These are phyloP conservation scores for Ogataea trehaloabstinens DNA, from an alignment of 805 yeast genomes.

Conservation along the genomic window DNA sequence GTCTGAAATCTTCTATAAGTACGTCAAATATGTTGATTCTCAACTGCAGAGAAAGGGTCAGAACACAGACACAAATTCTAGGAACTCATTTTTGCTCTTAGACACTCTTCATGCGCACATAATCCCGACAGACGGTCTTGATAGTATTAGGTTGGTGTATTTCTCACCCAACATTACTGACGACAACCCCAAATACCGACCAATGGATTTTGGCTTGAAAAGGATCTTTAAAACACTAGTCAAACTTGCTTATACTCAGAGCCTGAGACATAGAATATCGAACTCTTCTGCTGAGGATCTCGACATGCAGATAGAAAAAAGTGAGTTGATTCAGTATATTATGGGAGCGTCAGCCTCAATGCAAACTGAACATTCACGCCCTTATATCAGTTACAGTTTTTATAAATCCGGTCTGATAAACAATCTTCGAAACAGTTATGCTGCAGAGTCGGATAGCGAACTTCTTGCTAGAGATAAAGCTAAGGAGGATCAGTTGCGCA, in stretches of 20 bases:
- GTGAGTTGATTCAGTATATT: slow-evolving; percentile 24
- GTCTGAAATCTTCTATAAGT: slow-evolving; percentile 26
- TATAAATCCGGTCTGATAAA: slow-evolving; percentile 21
- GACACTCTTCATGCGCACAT: slow-evolving; percentile 37
- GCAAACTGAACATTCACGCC: slow-evolving; percentile 13
- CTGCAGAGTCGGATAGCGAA: slow-evolving; percentile 8
- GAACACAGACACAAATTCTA: slow-evolving; percentile 6
- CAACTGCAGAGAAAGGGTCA: slow-evolving; percentile 2
- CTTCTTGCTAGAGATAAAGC: slow-evolving; percentile 13
- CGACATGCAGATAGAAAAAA: slow-evolving; percentile 14
- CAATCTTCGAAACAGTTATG: slow-evolving; percentile 3
- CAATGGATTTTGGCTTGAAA: slow-evolving; percentile 34
- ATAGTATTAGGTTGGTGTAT: slow-evolving; percentile 31
- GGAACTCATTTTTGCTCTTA: slow-evolving; percentile 29
- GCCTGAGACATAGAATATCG: slow-evolving; percentile 10
- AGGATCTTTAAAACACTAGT: slow-evolving; percentile 32
- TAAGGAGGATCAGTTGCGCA: slow-evolving; percentile 25
- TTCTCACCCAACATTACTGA: slow-evolving; percentile 21
- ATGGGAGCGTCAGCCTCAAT: slow-evolving; percentile 17
- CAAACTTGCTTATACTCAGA: slow-evolving; percentile 20
- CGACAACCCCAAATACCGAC: slow-evolving; percentile 22
- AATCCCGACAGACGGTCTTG: slow-evolving; percentile 29
- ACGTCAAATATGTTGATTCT: slow-evolving; percentile 20
- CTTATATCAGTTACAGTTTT: slow-evolving; percentile 20
- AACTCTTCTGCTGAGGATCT: slow-evolving; percentile 5